Conservation (phyloP, 2,329 filamentous ascomycete species). For the Lachnellula arida region DNA sequence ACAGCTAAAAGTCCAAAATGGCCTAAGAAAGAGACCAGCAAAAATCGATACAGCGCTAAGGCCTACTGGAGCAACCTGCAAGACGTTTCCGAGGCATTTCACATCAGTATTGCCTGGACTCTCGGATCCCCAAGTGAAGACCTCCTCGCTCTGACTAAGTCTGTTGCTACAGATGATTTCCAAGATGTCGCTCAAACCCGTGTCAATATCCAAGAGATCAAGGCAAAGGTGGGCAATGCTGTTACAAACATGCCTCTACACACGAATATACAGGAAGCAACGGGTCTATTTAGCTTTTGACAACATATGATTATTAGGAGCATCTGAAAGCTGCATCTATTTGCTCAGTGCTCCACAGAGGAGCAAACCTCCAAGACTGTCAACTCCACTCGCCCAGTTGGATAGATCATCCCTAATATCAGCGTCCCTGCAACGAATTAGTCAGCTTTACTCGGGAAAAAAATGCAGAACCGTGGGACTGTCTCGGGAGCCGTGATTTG, state of each 20-base stretch:
- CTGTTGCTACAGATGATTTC: conserved; percentile 11
- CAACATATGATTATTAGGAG: not conserved
- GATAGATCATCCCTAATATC: conserved; percentile 4
- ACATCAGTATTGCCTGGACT: conserved; percentile 87
- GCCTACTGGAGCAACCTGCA: conserved; percentile 20
- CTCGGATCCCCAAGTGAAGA: conserved; percentile 49
- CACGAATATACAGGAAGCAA: conserved; percentile 12
- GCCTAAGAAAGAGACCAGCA: not conserved
- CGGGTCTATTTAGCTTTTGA: conserved; percentile 23
- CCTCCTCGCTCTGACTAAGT: conserved; percentile 35
- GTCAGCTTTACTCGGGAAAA: no score
- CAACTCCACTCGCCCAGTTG: conserved; percentile 4
- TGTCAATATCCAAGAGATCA: conserved; percentile 57
- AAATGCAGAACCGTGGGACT: no score
- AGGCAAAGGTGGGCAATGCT: conserved; percentile 70
- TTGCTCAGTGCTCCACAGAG: not conserved
- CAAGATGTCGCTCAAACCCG: conserved; percentile 34
- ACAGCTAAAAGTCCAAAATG: not conserved
- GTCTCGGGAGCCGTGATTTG: no score
- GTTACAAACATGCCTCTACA: conserved; percentile 49
- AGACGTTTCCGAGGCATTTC: conserved; percentile 60
- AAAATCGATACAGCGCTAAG: conserved; percentile 11
- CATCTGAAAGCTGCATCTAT: not conserved
- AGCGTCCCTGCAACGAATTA: not conserved
- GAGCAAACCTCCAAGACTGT: conserved; percentile 8